Percentiles rank a stretch among this genome's conserved stretches.
These are phyloP conservation scores for Vachellia pachyceras DNA, from an alignment of 306 rosid species.

Conservation along the genomic window DNA sequence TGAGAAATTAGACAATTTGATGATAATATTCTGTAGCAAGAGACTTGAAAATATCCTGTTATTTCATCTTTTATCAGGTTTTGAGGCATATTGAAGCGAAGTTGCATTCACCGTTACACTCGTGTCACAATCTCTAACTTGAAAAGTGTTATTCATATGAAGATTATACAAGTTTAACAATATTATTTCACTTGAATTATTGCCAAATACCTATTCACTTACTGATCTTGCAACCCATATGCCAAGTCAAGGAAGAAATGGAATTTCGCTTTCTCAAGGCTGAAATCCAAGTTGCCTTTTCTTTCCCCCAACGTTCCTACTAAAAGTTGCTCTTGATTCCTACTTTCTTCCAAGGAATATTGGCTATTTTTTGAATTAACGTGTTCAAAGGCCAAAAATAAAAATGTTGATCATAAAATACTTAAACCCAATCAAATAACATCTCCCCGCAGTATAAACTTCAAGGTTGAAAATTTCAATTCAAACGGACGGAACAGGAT, in stretches of 20 bases:
- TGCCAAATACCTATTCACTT: not conserved
- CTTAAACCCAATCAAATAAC: no score
- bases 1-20: no score
- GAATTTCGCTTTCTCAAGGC: not conserved
- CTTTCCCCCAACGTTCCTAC: not conserved
- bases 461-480: no score
- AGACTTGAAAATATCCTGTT: no score
- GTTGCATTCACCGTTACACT: not conserved
- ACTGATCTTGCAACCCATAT: not conserved
- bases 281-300: not conserved
- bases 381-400: no score
- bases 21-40: no score
- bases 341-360: not conserved
- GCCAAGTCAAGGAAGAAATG: not conserved
- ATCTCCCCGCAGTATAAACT: no score
- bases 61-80: no score
- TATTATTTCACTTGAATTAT: not conserved
- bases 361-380: no score
- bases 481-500: conserved; percentile 17
- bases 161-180: not conserved
- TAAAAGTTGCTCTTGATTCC: not conserved
- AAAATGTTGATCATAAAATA: no score
- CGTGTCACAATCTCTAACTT: no score
- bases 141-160: not conserved
- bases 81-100: no score